These are phyloP conservation scores for Yarrowia phangngaensis DNA, from an alignment of 805 yeast species.

Conservation along the genomic window DNA sequence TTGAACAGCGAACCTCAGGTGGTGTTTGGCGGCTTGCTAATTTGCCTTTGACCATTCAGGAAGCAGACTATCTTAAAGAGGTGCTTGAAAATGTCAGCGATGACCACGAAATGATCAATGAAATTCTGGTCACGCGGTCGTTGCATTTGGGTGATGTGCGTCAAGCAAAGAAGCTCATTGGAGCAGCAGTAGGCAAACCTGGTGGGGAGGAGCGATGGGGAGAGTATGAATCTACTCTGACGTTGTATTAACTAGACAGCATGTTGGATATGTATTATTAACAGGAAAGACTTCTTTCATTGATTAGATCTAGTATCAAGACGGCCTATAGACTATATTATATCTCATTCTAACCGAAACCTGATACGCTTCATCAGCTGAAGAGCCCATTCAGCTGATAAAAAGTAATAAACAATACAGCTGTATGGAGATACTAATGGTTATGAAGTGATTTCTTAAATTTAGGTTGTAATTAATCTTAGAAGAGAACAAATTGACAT, in stretches of 20 bases:
- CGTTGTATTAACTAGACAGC: constrained; percentile 5
- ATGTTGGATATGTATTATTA: too few species aligned
- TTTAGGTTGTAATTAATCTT: too few species aligned
- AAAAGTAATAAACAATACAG: too few species aligned
- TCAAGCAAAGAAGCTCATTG: constrained; percentile 3
- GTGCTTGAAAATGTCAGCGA: background rate
- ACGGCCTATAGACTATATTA: too few species aligned
- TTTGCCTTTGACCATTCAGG: background rate
- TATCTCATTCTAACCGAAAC: too few species aligned
- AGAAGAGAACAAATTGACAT: too few species aligned
- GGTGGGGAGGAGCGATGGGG: constrained; percentile 20
- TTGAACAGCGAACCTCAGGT: constrained; percentile 1
- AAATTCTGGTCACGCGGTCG: constrained; percentile 7
- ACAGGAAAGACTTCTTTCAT: too few species aligned
- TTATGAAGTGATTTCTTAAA: too few species aligned
- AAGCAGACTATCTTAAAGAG: background rate
- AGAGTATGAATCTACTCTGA: constrained; percentile 1
- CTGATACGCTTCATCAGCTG: too few species aligned
- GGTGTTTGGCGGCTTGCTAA: constrained; percentile 15
- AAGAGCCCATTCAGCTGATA: too few species aligned
- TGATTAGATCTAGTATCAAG: too few species aligned
- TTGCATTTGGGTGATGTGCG: constrained; percentile 9
- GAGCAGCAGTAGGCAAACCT: background rate
- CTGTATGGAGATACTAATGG: too few species aligned
- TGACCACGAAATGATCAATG: background rate